These are phyloP conservation scores for Zoysia pacifica DNA, from an alignment of 176 grass and related monocot genomes.

Conservation along the genomic window DNA sequence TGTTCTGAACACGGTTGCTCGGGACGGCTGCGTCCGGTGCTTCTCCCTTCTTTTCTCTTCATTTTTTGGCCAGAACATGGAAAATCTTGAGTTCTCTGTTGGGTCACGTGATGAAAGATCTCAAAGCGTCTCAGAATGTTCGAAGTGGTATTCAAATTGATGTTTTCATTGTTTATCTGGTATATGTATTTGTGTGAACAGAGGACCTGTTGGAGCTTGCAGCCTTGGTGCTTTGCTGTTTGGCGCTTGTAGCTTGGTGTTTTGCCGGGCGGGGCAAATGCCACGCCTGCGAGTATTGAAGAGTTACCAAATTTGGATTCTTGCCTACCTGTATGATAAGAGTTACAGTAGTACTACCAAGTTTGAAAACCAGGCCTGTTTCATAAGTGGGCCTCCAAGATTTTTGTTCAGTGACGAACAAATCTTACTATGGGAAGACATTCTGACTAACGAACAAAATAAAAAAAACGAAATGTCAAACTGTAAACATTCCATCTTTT, in stretches of 20 bases:
- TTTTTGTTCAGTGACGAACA: too few species aligned
- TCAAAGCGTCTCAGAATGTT: background rate
- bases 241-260: too few species aligned
- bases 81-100: background rate
- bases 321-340: too few species aligned
- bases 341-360: too few species aligned
- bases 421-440: too few species aligned
- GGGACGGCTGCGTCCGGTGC: background rate
- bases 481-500: too few species aligned
- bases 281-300: too few species aligned
- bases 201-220: background rate
- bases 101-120: background rate
- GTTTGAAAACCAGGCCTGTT: too few species aligned
- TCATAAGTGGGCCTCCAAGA: too few species aligned
- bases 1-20: background rate
- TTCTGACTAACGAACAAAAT: too few species aligned
- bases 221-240: background rate
- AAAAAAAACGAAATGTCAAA: background rate
- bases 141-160: background rate
- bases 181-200: background rate
- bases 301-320: too few species aligned
- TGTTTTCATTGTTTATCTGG: background rate
- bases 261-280: too few species aligned
- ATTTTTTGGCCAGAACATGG: background rate
- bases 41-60: background rate